Conservation (phyloP, 2,329 filamentous ascomycete genomes). For the Cadophora malorum region DNA sequence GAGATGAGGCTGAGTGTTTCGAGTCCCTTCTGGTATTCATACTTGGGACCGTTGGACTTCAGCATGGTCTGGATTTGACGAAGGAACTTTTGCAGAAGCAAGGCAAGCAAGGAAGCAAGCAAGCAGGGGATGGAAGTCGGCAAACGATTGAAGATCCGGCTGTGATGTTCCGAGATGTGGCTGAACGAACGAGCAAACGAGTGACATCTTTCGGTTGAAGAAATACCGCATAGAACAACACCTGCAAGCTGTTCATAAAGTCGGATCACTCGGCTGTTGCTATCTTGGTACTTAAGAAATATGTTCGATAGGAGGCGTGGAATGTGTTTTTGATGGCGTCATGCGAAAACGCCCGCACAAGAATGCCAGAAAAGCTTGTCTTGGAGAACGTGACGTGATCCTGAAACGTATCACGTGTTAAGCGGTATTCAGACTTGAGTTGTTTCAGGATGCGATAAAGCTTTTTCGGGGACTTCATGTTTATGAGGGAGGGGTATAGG, state of each 20-base stretch:
- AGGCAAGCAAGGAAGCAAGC: neutral
- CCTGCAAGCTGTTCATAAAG: no score
- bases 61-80: neutral
- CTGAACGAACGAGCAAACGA: neutral
- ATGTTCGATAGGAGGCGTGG: neutral
- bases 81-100: neutral
- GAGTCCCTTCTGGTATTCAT: neutral
- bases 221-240: neutral
- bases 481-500: neutral
- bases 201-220: neutral
- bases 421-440: neutral
- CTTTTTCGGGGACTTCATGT: neutral
- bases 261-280: neutral
- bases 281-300: neutral
- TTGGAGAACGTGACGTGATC: neutral
- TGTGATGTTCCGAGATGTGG: neutral
- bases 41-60: neutral
- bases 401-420: neutral
- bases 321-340: neutral
- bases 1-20: neutral
- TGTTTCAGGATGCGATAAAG: neutral
- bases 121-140: neutral
- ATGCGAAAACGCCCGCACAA: neutral
- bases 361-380: conserved; percentile 5
- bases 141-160: neutral